Conservation (phyloP, 2,329 filamentous ascomycete species). For the Colletotrichum aenigma region DNA sequence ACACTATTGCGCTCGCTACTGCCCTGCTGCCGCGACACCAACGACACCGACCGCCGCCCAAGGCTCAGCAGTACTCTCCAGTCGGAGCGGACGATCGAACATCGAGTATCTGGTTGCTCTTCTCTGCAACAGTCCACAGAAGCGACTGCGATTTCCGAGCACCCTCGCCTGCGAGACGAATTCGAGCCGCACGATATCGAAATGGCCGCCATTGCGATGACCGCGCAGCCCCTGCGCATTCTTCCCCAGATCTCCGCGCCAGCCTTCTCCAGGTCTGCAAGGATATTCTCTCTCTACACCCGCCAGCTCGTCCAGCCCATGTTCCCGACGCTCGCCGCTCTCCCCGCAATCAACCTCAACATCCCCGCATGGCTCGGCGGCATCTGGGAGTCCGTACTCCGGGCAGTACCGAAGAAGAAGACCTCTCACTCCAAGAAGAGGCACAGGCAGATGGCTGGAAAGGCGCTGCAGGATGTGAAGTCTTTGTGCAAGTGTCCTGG, state of each 20-base stretch:
- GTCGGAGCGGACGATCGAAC: not conserved
- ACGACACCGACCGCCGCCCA: not conserved
- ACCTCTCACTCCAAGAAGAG: constrained; percentile 96
- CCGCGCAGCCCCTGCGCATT: constrained; percentile 19
- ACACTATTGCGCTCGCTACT: not conserved
- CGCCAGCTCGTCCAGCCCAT: constrained; percentile 51
- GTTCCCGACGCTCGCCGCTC: constrained; percentile 59
- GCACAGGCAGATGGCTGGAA: constrained; percentile 92
- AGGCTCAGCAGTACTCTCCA: not conserved
- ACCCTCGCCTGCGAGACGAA: not conserved
- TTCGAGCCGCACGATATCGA: constrained; percentile 23
- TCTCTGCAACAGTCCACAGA: not conserved
- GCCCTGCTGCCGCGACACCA: not conserved
- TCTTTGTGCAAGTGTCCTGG: constrained; percentile 86
- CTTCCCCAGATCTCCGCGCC: constrained; percentile 58
- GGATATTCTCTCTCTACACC: constrained; percentile 48
- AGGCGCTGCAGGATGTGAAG: constrained; percentile 90
- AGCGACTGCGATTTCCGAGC: not conserved
- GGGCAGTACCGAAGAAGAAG: constrained; percentile 98
- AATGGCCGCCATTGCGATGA: constrained; percentile 46
- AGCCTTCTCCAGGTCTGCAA: constrained; percentile 43
- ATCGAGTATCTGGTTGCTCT: too few relatives aligned
- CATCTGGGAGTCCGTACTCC: constrained; percentile 91
- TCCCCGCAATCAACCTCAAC: constrained; percentile 64
- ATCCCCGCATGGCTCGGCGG: constrained; percentile 70